A percentile compares a stretch with the other conserved stretches of the same genome.
These are phyloP conservation scores for Phaeosphaeria sp. DNA, from an alignment of 2,329 filamentous ascomycete genomes.

Conservation along the genomic window DNA sequence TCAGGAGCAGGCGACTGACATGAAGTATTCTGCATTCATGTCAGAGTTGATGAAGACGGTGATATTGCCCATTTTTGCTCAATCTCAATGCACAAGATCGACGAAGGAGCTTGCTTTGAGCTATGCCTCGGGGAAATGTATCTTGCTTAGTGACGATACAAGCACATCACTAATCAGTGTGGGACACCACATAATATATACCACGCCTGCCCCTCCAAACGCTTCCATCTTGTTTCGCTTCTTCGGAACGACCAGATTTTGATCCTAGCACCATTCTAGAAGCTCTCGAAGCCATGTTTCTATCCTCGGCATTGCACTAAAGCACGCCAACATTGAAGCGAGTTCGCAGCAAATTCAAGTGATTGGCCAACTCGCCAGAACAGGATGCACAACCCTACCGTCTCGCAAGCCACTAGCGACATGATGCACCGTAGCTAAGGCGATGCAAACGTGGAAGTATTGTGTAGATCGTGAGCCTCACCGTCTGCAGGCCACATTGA, in stretches of 20 bases:
- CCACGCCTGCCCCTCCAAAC: neutral
- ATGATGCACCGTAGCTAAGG: neutral
- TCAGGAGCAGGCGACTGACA: neutral
- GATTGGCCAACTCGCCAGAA: neutral
- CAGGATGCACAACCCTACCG: neutral
- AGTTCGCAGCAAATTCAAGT: neutral
- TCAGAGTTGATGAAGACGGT: neutral
- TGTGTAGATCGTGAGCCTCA: neutral
- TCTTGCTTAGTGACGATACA: neutral
- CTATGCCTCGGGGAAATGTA: neutral
- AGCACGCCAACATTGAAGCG: neutral
- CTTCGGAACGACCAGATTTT: neutral
- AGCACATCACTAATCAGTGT: too few relatives aligned
- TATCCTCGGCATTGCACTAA: neutral
- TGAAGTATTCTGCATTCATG: neutral
- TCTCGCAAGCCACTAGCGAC: neutral
- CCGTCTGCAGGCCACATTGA: neutral
- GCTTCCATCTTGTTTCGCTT: neutral
- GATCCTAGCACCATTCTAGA: neutral
- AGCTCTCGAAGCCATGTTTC: neutral
- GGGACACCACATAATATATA: neutral
- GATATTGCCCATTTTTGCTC: neutral
- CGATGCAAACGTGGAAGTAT: neutral
- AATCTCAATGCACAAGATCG: neutral
- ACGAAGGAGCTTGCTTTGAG: neutral